Evolutionary conservation across 2,329 filamentous ascomycete genomes (phyloP), one percentile per base, ranked within the genome.

Genomic region (Colletotrichum sp.): DNA sequence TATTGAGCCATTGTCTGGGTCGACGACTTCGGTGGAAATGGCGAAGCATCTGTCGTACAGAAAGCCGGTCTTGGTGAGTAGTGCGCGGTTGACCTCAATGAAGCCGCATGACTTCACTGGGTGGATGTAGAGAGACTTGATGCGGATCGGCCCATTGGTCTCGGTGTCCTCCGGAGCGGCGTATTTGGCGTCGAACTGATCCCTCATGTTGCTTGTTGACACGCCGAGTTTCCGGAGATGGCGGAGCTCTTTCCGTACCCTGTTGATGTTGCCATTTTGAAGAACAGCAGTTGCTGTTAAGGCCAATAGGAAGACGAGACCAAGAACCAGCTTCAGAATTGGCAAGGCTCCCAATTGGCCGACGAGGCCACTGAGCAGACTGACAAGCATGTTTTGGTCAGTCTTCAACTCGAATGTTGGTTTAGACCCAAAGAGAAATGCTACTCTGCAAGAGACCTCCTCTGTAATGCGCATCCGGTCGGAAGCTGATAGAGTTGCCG

Each of bases 81-180:
- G 25, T 1, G 79, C 79, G 4, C 78, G 69, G 16, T 79, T 34
- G 19, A 82, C 13, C 32, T 82, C 81, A 7, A 82, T 68, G 0
- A 80, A 79, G 2, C 73, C 79, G 55, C 81, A 82, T 0, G 81
- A 82, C 44, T 82, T 82, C 65, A 82, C 76, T 0, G 81, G 81
- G 13, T 82, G 81, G 6, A 82, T 75, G 5, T 79, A 81, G 1
- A 82, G 73, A 6, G 81, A 81, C 29, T 82, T 82, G 76, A 82
- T 76, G 3, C 72, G 75, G 2, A 80, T 77, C 1, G 81, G 70
- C 2, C 74, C 49, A 0, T 36, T 9, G 6, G n/a, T 63, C 4
- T 62, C 6, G 2, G n/a, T 55, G 5, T 22, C 69, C 49, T 77
- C 77, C 1, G 78, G 76, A 1, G 61, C 8, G 1, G 75, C 77